A percentile compares a stretch with the other conserved stretches of the same genome.
Evolutionary conservation across 2,329 filamentous ascomycete species (phyloP).

Genomic region (Fusarium burgessii): DNA sequence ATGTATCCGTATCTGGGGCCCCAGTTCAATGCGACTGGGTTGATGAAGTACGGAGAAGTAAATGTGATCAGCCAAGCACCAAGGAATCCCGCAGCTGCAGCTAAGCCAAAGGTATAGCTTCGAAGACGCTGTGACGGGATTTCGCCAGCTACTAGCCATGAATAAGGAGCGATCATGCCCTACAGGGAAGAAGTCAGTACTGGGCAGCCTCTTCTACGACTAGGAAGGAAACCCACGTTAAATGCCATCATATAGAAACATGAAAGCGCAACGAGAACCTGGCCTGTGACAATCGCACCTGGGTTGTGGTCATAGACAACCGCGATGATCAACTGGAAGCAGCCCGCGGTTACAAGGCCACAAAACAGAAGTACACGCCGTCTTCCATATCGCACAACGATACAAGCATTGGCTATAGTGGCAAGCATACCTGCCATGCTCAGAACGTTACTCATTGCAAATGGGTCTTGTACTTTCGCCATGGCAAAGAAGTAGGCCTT

Average conservation of each 20-base stretch:
- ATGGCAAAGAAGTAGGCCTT: slow-evolving; percentile 45
- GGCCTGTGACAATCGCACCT: slow-evolving; percentile 23
- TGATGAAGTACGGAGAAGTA: slow-evolving; percentile 43
- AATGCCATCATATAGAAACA: slow-evolving; percentile 42
- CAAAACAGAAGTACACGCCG: slow-evolving; percentile 23
- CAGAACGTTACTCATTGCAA: slow-evolving; percentile 42
- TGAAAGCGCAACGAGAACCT: slow-evolving; percentile 39
- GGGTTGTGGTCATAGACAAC: slow-evolving; percentile 35
- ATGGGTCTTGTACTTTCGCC: slow-evolving; percentile 38
- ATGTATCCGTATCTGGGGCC: slow-evolving; percentile 42
- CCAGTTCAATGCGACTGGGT: slow-evolving; percentile 40
- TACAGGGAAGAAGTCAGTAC: not conserved
- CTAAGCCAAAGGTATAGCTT: slow-evolving; percentile 41
- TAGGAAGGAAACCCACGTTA: slow-evolving; percentile 20
- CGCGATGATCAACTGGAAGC: slow-evolving; percentile 40
- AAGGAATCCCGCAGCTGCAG: slow-evolving; percentile 33
- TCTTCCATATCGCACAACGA: slow-evolving; percentile 37
- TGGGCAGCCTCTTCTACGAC: not conserved
- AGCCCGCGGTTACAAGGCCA: slow-evolving; percentile 28
- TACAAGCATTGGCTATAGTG: slow-evolving; percentile 38
- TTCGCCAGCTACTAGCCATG: slow-evolving; percentile 41
- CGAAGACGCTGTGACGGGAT: slow-evolving; percentile 42
- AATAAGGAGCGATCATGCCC: slow-evolving; percentile 44
- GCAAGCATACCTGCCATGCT: slow-evolving; percentile 40
- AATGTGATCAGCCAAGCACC: slow-evolving; percentile 43